Base-by-base conservation (phyloP, 208 protist genomes). In the Angomonas ambiguus region DNA sequence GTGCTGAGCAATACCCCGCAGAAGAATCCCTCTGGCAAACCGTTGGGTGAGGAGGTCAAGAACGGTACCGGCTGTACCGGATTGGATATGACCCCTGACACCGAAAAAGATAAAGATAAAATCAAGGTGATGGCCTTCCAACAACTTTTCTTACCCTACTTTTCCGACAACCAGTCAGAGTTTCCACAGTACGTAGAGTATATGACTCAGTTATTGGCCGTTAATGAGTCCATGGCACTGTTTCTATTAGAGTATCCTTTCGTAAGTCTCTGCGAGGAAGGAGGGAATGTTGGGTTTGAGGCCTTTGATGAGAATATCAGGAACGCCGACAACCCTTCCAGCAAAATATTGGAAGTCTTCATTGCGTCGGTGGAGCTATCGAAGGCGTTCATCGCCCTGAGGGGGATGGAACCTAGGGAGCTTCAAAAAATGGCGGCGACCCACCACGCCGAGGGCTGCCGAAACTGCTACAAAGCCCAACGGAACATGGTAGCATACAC, bases 11-110 rank as follows among this genome's bases (percentile, higher is more conserved):
- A 5, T 13, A 79, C 77, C 0, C 20, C 20, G 13, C 77, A 80
- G 74, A 35, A 72, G 35, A 80, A 84, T 38, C 8, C 69, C 1
- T 33, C 28, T 0, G 70, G 78, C 16, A n/a, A n/a, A n/a, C n/a
- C n/a, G n/a, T n/a, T n/a, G n/a, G n/a, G n/a, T n/a, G n/a, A n/a
- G n/a, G n/a, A n/a, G n/a, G n/a, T n/a, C n/a, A n/a, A n/a, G n/a
- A n/a, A n/a, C n/a, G n/a, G n/a, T n/a, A n/a, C n/a, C n/a, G n/a
- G n/a, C n/a, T n/a, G n/a, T n/a, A n/a, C n/a, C n/a, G n/a, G n/a
- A n/a, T n/a, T n/a, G n/a, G n/a, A n/a, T n/a, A n/a, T n/a, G n/a
- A n/a, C n/a, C n/a, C n/a, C n/a, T n/a, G n/a, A n/a, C n/a, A n/a
- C n/a, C n/a, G n/a, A n/a, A n/a, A n/a, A n/a, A n/a, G n/a, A n/a